A percentile compares a stretch with the other conserved stretches of the same genome.
phyloP scores from a whole-genome alignment of 805 yeast species.

The Yamadazyma paraphyllophila region DNA sequence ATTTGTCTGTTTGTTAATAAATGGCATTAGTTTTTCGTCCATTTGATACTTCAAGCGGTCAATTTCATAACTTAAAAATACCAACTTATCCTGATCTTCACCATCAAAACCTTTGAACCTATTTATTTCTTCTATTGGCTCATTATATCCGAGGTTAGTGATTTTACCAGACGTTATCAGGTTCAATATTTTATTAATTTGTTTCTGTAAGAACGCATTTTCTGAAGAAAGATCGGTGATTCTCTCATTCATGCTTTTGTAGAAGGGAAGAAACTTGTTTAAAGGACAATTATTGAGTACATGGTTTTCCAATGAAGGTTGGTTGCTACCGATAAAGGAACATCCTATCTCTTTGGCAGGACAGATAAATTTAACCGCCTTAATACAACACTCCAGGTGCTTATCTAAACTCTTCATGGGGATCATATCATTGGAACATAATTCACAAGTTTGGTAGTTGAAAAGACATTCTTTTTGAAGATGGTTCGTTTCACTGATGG shows the following conservation, averaged over 20 bases:
- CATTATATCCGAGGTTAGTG: constrained; percentile 48
- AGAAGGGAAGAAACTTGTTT: constrained; percentile 27
- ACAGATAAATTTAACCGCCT: constrained; percentile 40
- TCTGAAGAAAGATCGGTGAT: constrained; percentile 30
- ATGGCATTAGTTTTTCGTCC: constrained; percentile 38
- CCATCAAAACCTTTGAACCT: constrained; percentile 19
- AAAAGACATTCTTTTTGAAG: constrained; percentile 36
- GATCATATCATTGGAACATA: constrained; percentile 41
- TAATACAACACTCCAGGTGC: constrained; percentile 44
- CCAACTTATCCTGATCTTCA: constrained; percentile 26
- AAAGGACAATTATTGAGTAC: constrained; percentile 30
- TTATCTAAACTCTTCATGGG: constrained; percentile 35
- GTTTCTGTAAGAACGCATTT: constrained; percentile 40
- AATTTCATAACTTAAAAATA: constrained; percentile 39
- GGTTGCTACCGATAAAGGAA: constrained; percentile 42
- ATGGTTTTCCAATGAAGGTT: constrained; percentile 37
- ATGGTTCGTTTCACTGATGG: constrained; percentile 32
- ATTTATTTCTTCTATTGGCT: constrained; percentile 46
- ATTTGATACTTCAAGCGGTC: constrained; percentile 44
- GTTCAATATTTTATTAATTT: constrained; percentile 45
- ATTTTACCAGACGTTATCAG: constrained; percentile 49
- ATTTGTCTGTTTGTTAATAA: constrained; percentile 21
- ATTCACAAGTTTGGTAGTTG: constrained; percentile 41
- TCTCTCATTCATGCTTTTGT: constrained; percentile 21
- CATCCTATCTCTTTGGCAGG: constrained; percentile 52